Conservation (phyloP, 106 monocot species). For the Apostasia shenzhenica region DNA sequence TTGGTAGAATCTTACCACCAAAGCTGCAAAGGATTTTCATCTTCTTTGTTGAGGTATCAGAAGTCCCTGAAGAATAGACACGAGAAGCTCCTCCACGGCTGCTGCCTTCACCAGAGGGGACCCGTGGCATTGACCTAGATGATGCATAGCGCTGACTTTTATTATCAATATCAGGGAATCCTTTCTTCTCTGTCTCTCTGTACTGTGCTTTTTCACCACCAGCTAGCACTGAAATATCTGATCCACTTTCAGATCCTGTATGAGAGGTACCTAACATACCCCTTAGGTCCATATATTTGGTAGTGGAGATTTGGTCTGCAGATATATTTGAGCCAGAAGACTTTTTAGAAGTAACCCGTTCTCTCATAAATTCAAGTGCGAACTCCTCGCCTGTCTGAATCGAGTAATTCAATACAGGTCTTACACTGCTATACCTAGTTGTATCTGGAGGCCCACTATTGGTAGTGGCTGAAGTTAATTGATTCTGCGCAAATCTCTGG, state of each 20-base stretch:
- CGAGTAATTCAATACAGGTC: conserved; percentile 62
- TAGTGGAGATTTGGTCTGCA: conserved; percentile 30
- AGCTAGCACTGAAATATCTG: conserved; percentile 23
- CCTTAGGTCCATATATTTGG: conserved; percentile 46
- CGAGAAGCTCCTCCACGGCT: conserved; percentile 28
- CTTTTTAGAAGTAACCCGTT: conserved; percentile 42
- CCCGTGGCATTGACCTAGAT: conserved; percentile 19
- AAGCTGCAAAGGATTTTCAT: conserved; percentile 84
- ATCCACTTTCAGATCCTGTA: conserved; percentile 36
- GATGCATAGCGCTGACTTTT: conserved; percentile 29
- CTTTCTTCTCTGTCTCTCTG: conserved; percentile 42
- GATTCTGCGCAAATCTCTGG: conserved; percentile 36
- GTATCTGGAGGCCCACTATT: conserved; percentile 28
- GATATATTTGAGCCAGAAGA: conserved; percentile 32
- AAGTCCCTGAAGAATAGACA: conserved; percentile 55
- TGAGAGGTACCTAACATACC: conserved; percentile 31
- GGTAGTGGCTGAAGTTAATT: conserved; percentile 25
- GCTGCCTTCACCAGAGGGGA: conserved; percentile 44
- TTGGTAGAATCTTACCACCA: conserved; percentile 83
- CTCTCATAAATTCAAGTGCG: conserved; percentile 80
- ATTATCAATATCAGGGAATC: conserved; percentile 23
- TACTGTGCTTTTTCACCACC: conserved; percentile 23
- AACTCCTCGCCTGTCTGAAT: conserved; percentile 97
- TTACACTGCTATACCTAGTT: conserved; percentile 22
- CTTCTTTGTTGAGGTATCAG: conserved; percentile 37